Evolutionary conservation across 139 green algal species (phyloP).

Genomic region (Yamagishiella unicocca): DNA sequence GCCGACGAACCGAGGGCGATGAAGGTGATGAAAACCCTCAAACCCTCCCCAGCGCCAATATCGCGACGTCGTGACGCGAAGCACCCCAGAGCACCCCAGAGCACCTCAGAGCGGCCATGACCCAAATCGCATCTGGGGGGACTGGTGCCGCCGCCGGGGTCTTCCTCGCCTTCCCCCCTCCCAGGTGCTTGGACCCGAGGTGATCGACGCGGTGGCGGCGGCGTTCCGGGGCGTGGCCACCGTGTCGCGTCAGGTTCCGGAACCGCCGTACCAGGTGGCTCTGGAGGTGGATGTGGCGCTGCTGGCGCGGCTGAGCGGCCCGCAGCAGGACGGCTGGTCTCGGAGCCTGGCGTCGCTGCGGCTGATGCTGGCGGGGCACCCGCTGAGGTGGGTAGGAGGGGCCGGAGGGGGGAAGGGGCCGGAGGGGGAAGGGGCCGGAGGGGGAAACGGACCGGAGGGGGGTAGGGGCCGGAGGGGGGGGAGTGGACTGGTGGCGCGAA

Average conservation of each 20-base stretch:
- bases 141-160: no score
- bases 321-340: constrained; percentile 36
- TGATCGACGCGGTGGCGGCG: constrained; percentile 18
- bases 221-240: constrained; percentile 11
- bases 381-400: neutral
- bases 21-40: no score
- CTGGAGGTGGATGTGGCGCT: constrained; percentile 30
- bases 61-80: no score
- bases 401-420: neutral
- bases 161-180: neutral
- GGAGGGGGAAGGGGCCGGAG: neutral
- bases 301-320: constrained; percentile 5
- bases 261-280: constrained; percentile 14
- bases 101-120: no score
- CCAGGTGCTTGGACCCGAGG: constrained; percentile 25
- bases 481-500: no score
- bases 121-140: no score
- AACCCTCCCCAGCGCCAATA: no score
- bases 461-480: neutral
- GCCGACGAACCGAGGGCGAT: no score
- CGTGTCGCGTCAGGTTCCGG: neutral
- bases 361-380: constrained; percentile 43
- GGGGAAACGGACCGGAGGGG: neutral
- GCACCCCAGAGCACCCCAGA: no score
- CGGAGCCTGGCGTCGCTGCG: constrained; percentile 18